Percentiles rank a stretch among this genome's conserved stretches.
Evolutionary conservation across 1,284 basidiomycete genomes (phyloP).

Genomic region (Cryptococcus deneoformans): DNA sequence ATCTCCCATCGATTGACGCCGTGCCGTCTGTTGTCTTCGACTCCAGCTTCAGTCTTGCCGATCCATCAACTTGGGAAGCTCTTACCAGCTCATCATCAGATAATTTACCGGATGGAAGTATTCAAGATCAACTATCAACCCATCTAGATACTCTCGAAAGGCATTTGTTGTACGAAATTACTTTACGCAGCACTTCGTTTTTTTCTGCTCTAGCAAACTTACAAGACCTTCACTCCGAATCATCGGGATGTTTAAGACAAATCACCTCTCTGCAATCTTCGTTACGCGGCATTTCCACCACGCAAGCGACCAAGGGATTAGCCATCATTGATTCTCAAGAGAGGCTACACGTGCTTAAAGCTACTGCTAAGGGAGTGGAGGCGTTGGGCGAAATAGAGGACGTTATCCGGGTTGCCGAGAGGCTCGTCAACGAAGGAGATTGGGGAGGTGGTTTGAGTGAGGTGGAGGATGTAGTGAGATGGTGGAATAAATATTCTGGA

Average conservation of each 20-base stretch:
- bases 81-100: constrained; percentile 54
- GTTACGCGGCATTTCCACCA: constrained; percentile 72
- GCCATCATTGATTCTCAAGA: constrained; percentile 66
- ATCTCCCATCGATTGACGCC: constrained; percentile 66
- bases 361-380: constrained; percentile 62
- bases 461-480: constrained; percentile 66
- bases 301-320: constrained; percentile 72
- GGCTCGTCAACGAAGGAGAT: constrained; percentile 73
- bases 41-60: constrained; percentile 73
- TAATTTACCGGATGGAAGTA: constrained; percentile 55
- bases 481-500: constrained; percentile 56
- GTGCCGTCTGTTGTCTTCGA: constrained; percentile 83
- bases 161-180: constrained; percentile 91
- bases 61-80: constrained; percentile 74
- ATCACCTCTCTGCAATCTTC: constrained; percentile 70
- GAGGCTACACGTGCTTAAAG: constrained; percentile 60
- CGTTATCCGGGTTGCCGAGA: constrained; percentile 65
- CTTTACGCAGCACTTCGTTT: constrained; percentile 85
- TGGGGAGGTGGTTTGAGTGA: constrained; percentile 79
- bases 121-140: constrained; percentile 89
- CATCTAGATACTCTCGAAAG: constrained; percentile 94
- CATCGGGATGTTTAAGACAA: constrained; percentile 72
- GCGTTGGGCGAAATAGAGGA: constrained; percentile 70
- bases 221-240: constrained; percentile 86
- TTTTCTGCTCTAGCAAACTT: constrained; percentile 94